Evolutionary conservation across 371 early-diverging fungal species (phyloP).

Genomic region (Parasitella parasitica): DNA sequence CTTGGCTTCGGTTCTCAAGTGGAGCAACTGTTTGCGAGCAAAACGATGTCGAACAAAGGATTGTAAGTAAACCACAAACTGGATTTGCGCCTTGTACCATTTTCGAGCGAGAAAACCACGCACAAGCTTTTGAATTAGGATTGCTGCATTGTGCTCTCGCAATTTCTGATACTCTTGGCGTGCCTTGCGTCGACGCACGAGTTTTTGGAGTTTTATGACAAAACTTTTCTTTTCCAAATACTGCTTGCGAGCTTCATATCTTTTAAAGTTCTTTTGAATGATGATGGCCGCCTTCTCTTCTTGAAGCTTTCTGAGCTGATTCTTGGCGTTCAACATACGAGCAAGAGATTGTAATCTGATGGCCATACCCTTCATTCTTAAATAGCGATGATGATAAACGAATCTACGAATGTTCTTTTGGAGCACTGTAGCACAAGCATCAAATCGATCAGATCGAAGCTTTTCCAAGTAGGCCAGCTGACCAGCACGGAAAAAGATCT

Average conservation of each 20-base stretch:
- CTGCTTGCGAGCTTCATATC: conserved; percentile 60
- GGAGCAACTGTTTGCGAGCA: conserved; percentile 64
- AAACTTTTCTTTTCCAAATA: conserved; percentile 40
- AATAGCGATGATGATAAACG: conserved; percentile 67
- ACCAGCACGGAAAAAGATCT: conserved; percentile 99
- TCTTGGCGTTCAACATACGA: conserved; percentile 64
- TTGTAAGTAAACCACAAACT: conserved; percentile 75
- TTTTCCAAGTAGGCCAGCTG: conserved; percentile 92
- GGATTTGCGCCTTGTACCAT: conserved; percentile 48
- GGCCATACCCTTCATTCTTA: conserved; percentile 53
- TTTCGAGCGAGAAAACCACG: conserved; percentile 67
- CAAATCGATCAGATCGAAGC: conserved; percentile 75
- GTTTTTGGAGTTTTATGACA: conserved; percentile 41
- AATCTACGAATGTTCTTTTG: conserved; percentile 87
- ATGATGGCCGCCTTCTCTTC: conserved; percentile 70
- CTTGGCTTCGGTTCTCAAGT: conserved; percentile 78
- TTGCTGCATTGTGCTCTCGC: conserved; percentile 66
- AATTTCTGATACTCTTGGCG: conserved; percentile 41
- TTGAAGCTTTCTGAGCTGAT: conserved; percentile 49
- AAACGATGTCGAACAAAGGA: conserved; percentile 74
- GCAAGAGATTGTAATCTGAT: conserved; percentile 59
- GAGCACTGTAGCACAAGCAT: conserved; percentile 77
- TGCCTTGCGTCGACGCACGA: conserved; percentile 56
- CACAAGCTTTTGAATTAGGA: conserved; percentile 66
- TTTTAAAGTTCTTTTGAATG: conserved; percentile 74